Base-by-base conservation (phyloP, 2,329 filamentous ascomycete genomes). In the Camillea tinctor region DNA sequence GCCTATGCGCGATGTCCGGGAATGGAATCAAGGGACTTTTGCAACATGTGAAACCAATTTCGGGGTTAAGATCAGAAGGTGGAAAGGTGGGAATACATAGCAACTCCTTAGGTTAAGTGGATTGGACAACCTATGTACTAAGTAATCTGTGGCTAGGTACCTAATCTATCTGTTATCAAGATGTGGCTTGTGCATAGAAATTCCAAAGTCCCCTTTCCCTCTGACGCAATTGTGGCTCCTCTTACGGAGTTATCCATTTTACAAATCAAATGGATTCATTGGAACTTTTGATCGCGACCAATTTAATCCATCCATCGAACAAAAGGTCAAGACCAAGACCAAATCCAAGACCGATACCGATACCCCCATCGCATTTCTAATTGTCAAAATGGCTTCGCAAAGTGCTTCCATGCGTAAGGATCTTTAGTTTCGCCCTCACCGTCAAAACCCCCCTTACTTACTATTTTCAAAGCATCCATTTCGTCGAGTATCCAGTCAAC, bases 391-490 rank as follows among this genome's bases (percentile, higher is more conserved):
- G 61, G 60, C 66, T n/a, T 66, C 60, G 52, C 58, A 60, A 62
- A 55, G 65, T 62, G 57, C 68, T 44, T 60, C 65, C 60, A 56
- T 71, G 20, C 60, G 70, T 72, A 67, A 58, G 70, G 24, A 48
- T 26, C 2, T n/a, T 8, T 23, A 11, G 23, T 4, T 21, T 21
- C 49, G 3, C 40, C 17, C 21, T 40, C 40, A 3, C 40, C 9
- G n/a, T 26, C 15, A 17, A 26, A 49, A 9, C 24, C 54, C 20
- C 36, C 26, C n/a, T 56, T 48, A 52, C 65, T 71, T 61, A 69
- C 17, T 21, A 30, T 48, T 8, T 15, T 20, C 13, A 23, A 54
- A 73, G 71, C 69, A 56, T 72, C 69, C 13, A 61, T 71, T 36
- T 63, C 66, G 19, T 59, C 67, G 44, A 70, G 66, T 52, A 50